Evolutionary conservation across 495 filamentous ascomycete species (phyloP).

Genomic region (Penicillium cataractarum): DNA sequence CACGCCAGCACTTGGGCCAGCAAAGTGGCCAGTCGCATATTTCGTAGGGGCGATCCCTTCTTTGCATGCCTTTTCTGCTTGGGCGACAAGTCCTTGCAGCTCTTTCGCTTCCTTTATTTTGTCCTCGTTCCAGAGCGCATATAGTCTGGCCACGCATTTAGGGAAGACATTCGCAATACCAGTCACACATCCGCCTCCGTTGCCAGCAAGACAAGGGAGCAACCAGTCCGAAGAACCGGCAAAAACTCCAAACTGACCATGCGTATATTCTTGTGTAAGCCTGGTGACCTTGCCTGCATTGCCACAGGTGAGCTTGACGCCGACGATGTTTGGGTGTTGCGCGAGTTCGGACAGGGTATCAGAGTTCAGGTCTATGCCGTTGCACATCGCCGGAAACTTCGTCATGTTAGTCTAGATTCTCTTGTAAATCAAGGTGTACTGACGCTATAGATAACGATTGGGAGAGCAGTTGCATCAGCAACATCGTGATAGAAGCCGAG

Average conservation of each 20-base stretch:
- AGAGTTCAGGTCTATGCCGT: conserved; percentile 65
- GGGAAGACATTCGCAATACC: conserved; percentile 70
- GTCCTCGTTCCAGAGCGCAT: conserved; percentile 64
- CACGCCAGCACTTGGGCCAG: conserved; percentile 26
- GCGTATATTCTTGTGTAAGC: conserved; percentile 51
- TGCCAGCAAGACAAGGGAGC: conserved; percentile 52
- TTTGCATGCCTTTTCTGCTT: conserved; percentile 81
- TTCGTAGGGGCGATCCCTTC: conserved; percentile 70
- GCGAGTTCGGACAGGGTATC: conserved; percentile 55
- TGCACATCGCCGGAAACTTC: conserved; percentile 67
- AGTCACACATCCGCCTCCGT: conserved; percentile 63
- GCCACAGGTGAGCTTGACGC: conserved; percentile 69
- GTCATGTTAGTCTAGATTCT: neutral
- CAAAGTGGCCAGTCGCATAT: conserved; percentile 53
- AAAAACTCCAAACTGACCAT: conserved; percentile 60
- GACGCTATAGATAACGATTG: conserved; percentile 62
- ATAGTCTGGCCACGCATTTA: conserved; percentile 60
- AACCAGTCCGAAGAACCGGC: conserved; percentile 69
- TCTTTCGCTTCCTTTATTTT: conserved; percentile 64
- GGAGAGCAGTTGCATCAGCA: conserved; percentile 49
- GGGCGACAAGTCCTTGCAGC: conserved; percentile 71
- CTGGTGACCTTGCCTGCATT: conserved; percentile 62
- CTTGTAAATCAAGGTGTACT: neutral
- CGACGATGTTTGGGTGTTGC: conserved; percentile 56
- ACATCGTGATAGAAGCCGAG: conserved; percentile 60